A percentile compares a stretch with the other conserved stretches of the same genome.
Evolutionary conservation across 2,329 filamentous ascomycete genomes (phyloP).

Genomic region (Penicillium psychrosexuale): DNA sequence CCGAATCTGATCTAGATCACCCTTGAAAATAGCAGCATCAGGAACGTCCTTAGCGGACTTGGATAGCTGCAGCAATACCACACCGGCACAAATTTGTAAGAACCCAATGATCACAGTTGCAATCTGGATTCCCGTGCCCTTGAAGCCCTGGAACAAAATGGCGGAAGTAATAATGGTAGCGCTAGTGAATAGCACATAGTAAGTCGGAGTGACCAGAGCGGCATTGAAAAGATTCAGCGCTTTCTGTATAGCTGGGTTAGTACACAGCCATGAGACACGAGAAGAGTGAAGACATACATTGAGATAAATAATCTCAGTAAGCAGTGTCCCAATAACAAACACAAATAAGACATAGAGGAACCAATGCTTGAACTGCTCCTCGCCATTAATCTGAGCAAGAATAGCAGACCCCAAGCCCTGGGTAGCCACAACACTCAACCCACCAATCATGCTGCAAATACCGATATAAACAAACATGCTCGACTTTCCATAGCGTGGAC

Average conservation of each 20-base stretch:
- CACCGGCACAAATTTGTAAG: conserved; percentile 86
- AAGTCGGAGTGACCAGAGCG: conserved; percentile 92
- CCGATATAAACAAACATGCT: conserved; percentile 97
- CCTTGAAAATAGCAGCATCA: conserved; percentile 85
- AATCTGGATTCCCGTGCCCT: conserved; percentile 76
- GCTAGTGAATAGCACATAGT: conserved; percentile 97
- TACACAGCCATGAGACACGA: background rate
- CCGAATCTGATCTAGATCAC: conserved; percentile 90
- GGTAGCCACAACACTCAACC: conserved; percentile 89
- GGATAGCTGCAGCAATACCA: conserved; percentile 89
- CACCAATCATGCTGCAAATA: conserved; percentile 92
- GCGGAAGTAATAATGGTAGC: conserved; percentile 92
- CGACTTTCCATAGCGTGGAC: conserved; percentile 87
- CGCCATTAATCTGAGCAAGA: conserved; percentile 76
- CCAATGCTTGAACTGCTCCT: conserved; percentile 93
- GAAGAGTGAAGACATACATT: conserved; percentile 66
- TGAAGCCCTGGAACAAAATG: conserved; percentile 89
- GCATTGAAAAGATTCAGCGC: conserved; percentile 96
- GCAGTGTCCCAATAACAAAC: conserved; percentile 81
- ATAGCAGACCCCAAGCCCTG: conserved; percentile 91
- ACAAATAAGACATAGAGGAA: conserved; percentile 89
- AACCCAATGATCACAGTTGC: conserved; percentile 91
- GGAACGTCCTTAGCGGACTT: conserved; percentile 98
- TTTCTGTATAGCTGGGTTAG: conserved; percentile 63
- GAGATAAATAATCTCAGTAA: conserved; percentile 92